Conservation (phyloP, 2,329 filamentous ascomycete species). For the Ambrosiella beaveri region DNA sequence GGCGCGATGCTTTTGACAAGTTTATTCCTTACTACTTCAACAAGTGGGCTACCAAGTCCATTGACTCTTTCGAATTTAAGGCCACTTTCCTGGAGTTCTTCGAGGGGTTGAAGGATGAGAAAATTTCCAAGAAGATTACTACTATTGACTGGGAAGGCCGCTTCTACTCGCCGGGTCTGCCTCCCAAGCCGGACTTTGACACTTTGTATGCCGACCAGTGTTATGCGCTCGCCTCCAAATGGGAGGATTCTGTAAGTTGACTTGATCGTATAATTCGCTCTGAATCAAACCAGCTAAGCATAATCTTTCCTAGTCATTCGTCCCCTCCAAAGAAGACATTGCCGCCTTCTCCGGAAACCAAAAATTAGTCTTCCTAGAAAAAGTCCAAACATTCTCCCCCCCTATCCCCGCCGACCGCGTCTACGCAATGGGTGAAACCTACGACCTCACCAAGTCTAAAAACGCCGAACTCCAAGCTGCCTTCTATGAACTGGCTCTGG, state of each 20-base stretch:
- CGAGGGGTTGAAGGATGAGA: constrained; percentile 41
- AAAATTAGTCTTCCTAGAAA: constrained; percentile 76
- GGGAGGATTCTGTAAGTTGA: constrained; percentile 44
- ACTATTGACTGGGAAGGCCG: constrained; percentile 76
- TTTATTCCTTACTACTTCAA: constrained; percentile 94
- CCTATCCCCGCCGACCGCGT: constrained; percentile 49
- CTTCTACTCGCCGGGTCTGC: constrained; percentile 77
- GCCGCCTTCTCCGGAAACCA: constrained; percentile 68
- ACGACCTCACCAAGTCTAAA: constrained; percentile 54
- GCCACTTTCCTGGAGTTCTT: constrained; percentile 78
- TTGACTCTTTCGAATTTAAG: constrained; percentile 92
- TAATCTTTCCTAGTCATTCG: constrained; percentile 29
- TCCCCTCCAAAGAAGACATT: constrained; percentile 52
- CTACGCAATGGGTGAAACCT: constrained; percentile 54
- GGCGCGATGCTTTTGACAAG: constrained; percentile 74
- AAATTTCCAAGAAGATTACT: constrained; percentile 45
- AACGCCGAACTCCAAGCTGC: constrained; percentile 77
- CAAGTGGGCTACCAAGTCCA: constrained; percentile 66
- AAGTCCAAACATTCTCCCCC: constrained; percentile 48
- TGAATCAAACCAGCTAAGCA: neutral
- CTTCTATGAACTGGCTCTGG: constrained; percentile 65
- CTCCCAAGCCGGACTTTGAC: constrained; percentile 81
- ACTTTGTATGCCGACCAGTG: constrained; percentile 73
- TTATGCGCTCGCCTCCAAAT: constrained; percentile 66
- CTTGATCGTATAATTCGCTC: constrained; percentile 13